phyloP scores from a whole-genome alignment of 2,329 filamentous ascomycete species.

The Clonostachys rosea region DNA sequence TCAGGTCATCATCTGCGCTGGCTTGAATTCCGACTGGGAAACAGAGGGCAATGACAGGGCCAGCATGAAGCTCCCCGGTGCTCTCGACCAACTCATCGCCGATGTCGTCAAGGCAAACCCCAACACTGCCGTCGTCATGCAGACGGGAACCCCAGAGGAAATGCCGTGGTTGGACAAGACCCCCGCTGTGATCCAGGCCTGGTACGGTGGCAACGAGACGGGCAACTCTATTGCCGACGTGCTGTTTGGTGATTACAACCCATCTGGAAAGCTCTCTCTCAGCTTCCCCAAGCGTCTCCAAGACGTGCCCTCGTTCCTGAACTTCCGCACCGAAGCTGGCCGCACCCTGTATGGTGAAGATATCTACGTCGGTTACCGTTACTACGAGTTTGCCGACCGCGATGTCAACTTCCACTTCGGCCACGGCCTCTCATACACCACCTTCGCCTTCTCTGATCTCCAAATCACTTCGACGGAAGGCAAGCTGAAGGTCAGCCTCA shows the following conservation, averaged over 20 bases:
- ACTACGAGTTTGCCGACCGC: constrained; percentile 68
- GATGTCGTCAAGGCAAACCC: constrained; percentile 63
- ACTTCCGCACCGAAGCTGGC: constrained; percentile 66
- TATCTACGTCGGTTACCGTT: constrained; percentile 76
- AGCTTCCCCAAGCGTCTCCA: constrained; percentile 64
- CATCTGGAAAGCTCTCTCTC: constrained; percentile 69
- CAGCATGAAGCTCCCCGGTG: constrained; percentile 71
- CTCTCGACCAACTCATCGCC: constrained; percentile 65
- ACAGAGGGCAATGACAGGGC: constrained; percentile 74
- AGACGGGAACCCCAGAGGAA: constrained; percentile 70
- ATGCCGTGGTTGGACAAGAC: constrained; percentile 64
- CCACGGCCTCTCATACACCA: constrained; percentile 74
- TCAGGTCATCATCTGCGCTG: constrained; percentile 73
- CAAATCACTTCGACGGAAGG: constrained; percentile 38
- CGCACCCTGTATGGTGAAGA: constrained; percentile 75
- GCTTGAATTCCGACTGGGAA: constrained; percentile 79
- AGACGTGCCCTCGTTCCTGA: constrained; percentile 73
- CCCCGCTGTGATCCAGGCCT: constrained; percentile 65
- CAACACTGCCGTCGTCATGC: constrained; percentile 68
- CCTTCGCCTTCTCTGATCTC: constrained; percentile 53
- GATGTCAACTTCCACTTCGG: constrained; percentile 72
- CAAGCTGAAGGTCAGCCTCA: constrained; percentile 41
- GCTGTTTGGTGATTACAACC: constrained; percentile 69
- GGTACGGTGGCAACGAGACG: constrained; percentile 85
- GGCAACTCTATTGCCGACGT: constrained; percentile 78